These are phyloP conservation scores for Didymella keratinophila DNA, from an alignment of 2,329 filamentous ascomycete species.

Conservation along the genomic window DNA sequence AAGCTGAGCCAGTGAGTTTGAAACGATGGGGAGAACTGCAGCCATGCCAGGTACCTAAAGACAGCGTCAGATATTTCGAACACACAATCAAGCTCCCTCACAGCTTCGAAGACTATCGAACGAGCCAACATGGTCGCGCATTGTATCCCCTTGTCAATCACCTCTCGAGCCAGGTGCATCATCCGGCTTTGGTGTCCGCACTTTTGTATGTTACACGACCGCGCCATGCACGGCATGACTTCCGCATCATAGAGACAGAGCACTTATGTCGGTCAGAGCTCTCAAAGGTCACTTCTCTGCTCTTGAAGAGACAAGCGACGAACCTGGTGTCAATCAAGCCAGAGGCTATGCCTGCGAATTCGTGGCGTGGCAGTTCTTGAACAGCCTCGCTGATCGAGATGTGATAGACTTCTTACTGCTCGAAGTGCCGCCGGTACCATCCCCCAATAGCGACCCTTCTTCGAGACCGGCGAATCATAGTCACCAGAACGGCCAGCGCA, in stretches of 20 bases:
- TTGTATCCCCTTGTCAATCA: conserved; percentile 70
- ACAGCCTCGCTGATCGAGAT: conserved; percentile 74
- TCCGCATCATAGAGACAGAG: neutral
- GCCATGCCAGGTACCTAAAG: conserved; percentile 25
- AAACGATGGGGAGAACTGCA: conserved; percentile 3
- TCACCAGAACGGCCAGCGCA: conserved; percentile 25
- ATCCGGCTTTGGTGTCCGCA: conserved; percentile 75
- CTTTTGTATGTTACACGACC: conserved; percentile 66
- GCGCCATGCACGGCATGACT: neutral
- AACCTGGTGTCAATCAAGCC: conserved; percentile 71
- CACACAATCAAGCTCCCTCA: conserved; percentile 70
- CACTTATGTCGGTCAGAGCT: conserved; percentile 59
- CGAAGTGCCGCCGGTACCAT: conserved; percentile 64
- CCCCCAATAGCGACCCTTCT: conserved; percentile 25
- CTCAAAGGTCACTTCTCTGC: conserved; percentile 77
- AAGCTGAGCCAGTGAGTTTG: conserved; percentile 63
- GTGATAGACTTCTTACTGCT: conserved; percentile 77
- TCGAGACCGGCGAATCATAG: conserved; percentile 13
- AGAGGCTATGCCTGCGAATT: conserved; percentile 80
- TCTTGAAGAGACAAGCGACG: conserved; percentile 63
- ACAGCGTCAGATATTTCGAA: conserved; percentile 51
- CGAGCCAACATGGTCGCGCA: conserved; percentile 66
- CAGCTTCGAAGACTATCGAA: conserved; percentile 77
- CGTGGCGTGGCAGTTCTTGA: conserved; percentile 80
- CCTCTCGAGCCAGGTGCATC: conserved; percentile 68